Evolutionary conservation across 2,329 filamentous ascomycete genomes (phyloP).

Genomic region (Dactylellina leptospora): DNA sequence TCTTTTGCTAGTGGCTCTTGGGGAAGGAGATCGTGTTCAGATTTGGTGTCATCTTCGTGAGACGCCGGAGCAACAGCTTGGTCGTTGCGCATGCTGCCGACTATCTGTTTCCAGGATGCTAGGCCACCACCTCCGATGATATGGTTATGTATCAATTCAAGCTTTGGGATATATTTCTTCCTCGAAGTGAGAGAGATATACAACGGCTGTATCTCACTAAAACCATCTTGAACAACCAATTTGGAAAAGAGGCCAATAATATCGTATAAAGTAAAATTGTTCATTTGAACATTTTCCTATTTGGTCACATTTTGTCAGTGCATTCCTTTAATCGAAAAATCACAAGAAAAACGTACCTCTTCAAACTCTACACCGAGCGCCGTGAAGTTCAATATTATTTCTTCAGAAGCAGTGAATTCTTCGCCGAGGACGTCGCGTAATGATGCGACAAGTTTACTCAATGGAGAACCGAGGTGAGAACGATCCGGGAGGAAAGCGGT

Average conservation of each 20-base stretch:
- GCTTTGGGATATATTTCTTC: slow-evolving; percentile 44
- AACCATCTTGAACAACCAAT: slow-evolving; percentile 25
- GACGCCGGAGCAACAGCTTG: not conserved
- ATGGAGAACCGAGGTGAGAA: slow-evolving; percentile 22
- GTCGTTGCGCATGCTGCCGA: not conserved
- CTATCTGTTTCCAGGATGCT: slow-evolving; percentile 24
- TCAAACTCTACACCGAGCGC: slow-evolving; percentile 47
- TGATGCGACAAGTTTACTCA: slow-evolving; percentile 45
- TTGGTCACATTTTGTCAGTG: slow-evolving; percentile 4
- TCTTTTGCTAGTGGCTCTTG: not conserved
- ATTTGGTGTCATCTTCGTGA: not conserved
- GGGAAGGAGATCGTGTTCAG: not conserved
- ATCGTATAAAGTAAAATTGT: slow-evolving; percentile 43
- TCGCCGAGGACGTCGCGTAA: slow-evolving; percentile 48
- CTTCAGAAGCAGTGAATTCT: slow-evolving; percentile 40
- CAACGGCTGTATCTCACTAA: slow-evolving; percentile 28
- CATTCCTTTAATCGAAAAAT: not conserved
- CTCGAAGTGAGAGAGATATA: slow-evolving; percentile 41
- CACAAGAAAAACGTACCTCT: slow-evolving; percentile 28
- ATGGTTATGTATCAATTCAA: slow-evolving; percentile 43
- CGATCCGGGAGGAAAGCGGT: slow-evolving; percentile 45
- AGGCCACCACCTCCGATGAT: slow-evolving; percentile 38
- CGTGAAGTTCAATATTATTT: slow-evolving; percentile 42
- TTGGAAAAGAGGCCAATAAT: slow-evolving; percentile 37
- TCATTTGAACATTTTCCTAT: slow-evolving; percentile 47